Conservation (phyloP, 2,329 filamentous ascomycete species). For the Aspergillus sojae region DNA sequence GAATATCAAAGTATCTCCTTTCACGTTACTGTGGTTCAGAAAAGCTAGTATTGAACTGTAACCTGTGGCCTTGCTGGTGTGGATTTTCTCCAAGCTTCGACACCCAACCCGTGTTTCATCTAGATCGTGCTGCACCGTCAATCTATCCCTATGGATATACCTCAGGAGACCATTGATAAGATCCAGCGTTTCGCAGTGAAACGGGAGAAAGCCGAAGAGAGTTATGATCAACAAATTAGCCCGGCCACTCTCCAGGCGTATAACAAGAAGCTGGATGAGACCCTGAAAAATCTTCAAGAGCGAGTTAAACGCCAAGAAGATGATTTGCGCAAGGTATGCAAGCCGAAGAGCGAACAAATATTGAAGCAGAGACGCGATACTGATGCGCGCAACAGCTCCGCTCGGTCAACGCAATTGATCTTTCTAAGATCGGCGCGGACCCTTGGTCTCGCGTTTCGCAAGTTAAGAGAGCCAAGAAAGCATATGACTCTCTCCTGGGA, state of each 20-base stretch:
- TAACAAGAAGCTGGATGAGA: constrained; percentile 59
- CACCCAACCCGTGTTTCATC: background rate
- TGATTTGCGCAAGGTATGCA: constrained; percentile 49
- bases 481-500: constrained; percentile 66
- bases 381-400: constrained; percentile 36
- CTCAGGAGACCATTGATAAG: constrained; percentile 35
- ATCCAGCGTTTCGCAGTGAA: constrained; percentile 39
- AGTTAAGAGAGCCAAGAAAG: constrained; percentile 60
- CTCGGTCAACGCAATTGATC: constrained; percentile 31
- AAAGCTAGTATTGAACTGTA: background rate
- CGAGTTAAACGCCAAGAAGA: constrained; percentile 52
- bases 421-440: constrained; percentile 33
- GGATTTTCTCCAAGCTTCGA: background rate
- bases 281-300: constrained; percentile 66
- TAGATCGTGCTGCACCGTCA: background rate
- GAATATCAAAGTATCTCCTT: background rate
- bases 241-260: constrained; percentile 36
- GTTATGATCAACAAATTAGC: constrained; percentile 32
- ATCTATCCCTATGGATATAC: constrained; percentile 31
- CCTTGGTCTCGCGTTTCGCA: constrained; percentile 44
- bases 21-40: background rate
- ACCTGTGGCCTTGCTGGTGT: background rate
- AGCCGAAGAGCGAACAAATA: background rate
- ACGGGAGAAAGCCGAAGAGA: constrained; percentile 37
- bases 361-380: background rate